Percentiles rank a stretch among this genome's conserved stretches.
phyloP scores from a whole-genome alignment of 2,329 filamentous ascomycete species.

The Nakataea oryzae region DNA sequence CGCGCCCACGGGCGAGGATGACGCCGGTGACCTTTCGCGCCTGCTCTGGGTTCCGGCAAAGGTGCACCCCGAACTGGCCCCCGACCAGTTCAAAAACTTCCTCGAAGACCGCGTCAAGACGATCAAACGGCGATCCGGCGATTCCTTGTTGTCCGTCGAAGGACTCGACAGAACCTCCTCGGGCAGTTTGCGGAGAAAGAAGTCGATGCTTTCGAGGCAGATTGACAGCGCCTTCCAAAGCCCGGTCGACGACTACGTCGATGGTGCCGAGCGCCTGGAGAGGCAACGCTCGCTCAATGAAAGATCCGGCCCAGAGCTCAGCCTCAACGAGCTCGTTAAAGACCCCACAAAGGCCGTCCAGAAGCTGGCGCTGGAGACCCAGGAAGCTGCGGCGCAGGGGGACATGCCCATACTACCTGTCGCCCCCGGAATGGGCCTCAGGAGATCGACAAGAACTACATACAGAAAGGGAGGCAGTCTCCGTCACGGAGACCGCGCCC shows the following conservation, averaged over 20 bases:
- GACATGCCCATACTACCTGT: slow-evolving; percentile 82
- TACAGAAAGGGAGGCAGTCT: slow-evolving; percentile 81
- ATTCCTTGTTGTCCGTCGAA: slow-evolving; percentile 51
- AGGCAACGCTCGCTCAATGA: slow-evolving; percentile 56
- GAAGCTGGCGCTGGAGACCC: slow-evolving; percentile 51
- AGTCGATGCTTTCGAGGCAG: slow-evolving; percentile 90
- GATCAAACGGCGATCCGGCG: slow-evolving; percentile 75
- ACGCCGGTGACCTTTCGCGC: slow-evolving; percentile 80
- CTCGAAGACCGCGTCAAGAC: slow-evolving; percentile 87
- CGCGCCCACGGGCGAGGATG: slow-evolving; percentile 61
- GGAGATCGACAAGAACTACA: slow-evolving; percentile 83
- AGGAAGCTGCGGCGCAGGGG: slow-evolving; percentile 35
- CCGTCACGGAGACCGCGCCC: slow-evolving; percentile 63
- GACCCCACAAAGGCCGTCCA: slow-evolving; percentile 65
- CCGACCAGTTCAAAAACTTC: slow-evolving; percentile 93
- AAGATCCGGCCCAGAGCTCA: slow-evolving; percentile 49
- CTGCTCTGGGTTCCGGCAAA: slow-evolving; percentile 94
- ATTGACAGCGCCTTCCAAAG: slow-evolving; percentile 58
- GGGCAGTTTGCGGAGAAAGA: slow-evolving; percentile 69
- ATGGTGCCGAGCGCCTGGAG: slow-evolving; percentile 73
- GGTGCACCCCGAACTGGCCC: slow-evolving; percentile 87
- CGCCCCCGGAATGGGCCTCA: slow-evolving; percentile 66
- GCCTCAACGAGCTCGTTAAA: slow-evolving; percentile 71
- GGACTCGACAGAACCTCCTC: slow-evolving; percentile 40
- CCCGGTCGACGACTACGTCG: slow-evolving; percentile 56